phyloP scores from a whole-genome alignment of 495 filamentous ascomycete genomes.

The Friedmanniomyces endolithicus region DNA sequence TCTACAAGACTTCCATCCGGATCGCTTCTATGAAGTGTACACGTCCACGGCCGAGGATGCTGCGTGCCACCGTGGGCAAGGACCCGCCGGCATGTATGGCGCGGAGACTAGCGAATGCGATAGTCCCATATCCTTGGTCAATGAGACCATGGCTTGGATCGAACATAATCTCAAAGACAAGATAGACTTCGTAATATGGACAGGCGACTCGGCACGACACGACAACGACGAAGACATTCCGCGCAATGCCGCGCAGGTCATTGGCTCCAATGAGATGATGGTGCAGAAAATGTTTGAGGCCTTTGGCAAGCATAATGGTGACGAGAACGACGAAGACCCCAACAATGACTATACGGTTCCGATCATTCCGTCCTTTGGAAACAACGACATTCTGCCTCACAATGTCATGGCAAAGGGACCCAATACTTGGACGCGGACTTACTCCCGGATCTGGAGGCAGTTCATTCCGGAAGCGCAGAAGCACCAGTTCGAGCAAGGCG shows the following conservation, averaged over 20 bases:
- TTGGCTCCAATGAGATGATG: conserved; percentile 60
- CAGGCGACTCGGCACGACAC: conserved; percentile 88
- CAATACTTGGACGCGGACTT: conserved; percentile 67
- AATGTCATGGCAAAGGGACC: conserved; percentile 83
- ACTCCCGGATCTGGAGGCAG: conserved; percentile 58
- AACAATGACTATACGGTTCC: conserved; percentile 56
- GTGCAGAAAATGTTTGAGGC: conserved; percentile 63
- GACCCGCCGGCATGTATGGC: conserved; percentile 68
- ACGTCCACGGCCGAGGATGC: conserved; percentile 52
- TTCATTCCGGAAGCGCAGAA: conserved; percentile 92
- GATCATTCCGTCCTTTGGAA: conserved; percentile 80
- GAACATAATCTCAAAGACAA: conserved; percentile 65
- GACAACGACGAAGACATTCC: conserved; percentile 83
- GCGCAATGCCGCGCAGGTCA: conserved; percentile 58
- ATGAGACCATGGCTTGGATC: conserved; percentile 90
- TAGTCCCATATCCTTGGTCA: conserved; percentile 61
- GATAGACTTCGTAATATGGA: conserved; percentile 96
- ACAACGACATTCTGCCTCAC: conserved; percentile 95
- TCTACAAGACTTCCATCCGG: conserved; percentile 70
- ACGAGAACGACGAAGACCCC: conserved; percentile 35
- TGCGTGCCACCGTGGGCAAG: conserved; percentile 69
- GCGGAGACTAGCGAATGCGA: conserved; percentile 83
- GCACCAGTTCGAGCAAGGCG: conserved; percentile 81
- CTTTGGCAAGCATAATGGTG: conserved; percentile 44
- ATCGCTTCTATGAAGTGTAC: conserved; percentile 68